Percentiles rank a stretch among this genome's conserved stretches.
These are phyloP conservation scores for Phycomyces nitens DNA, from an alignment of 192 early-diverging fungal species.

Conservation along the genomic window DNA sequence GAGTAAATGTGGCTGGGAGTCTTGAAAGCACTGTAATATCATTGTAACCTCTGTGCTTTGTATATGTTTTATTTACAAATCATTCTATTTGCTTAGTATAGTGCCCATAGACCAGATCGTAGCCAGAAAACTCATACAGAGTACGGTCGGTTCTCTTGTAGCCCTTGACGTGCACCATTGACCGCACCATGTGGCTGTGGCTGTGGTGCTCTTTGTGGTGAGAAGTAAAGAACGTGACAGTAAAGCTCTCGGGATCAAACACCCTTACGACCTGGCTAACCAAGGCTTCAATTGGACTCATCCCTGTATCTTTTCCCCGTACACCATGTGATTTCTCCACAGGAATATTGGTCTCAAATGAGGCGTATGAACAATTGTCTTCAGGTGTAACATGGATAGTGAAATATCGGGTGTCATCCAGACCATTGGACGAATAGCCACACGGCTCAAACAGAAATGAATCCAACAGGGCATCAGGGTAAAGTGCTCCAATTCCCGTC, in stretches of 20 bases:
- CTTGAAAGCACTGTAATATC: no score
- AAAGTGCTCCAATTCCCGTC: conserved; percentile 78
- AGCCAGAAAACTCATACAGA: conserved; percentile 78
- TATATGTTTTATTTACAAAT: no score
- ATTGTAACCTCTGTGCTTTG: no score
- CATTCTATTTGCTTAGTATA: conserved; percentile 48
- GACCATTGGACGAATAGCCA: conserved; percentile 91
- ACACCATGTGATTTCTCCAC: conserved; percentile 46
- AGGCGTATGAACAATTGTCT: conserved; percentile 93
- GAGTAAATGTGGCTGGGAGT: no score
- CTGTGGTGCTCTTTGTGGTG: conserved; percentile 23
- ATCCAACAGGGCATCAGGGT: conserved; percentile 78
- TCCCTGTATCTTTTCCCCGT: conserved; percentile 34
- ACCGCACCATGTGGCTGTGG: conserved; percentile 31
- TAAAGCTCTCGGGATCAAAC: conserved; percentile 81
- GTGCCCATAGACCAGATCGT: conserved; percentile 77
- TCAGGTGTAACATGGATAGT: conserved; percentile 99
- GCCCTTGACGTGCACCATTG: conserved; percentile 52
- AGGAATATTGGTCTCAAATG: conserved; percentile 92
- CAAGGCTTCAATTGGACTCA: conserved; percentile 62
- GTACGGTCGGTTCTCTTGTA: conserved; percentile 68
- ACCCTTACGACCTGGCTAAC: conserved; percentile 72
- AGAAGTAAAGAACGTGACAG: conserved; percentile 75
- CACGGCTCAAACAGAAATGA: conserved; percentile 94
- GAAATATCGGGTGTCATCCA: conserved; percentile 80